Base-by-base conservation (phyloP, 306 rosid genomes). In the Abrus precatorius region DNA sequence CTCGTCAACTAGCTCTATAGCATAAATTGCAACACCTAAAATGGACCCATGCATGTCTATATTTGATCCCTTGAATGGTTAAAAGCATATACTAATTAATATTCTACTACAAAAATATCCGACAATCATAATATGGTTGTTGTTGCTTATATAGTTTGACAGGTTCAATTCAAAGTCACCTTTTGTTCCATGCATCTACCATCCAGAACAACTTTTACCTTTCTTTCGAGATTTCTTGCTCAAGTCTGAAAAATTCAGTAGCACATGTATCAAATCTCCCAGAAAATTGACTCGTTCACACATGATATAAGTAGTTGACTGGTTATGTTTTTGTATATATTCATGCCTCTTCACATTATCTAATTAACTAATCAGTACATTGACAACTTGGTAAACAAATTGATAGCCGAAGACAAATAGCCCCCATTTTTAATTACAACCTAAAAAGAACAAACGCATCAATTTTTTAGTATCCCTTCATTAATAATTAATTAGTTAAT, bases 241-340 rank as follows among this genome's bases (percentile, higher is more conserved):
- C 49, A 48, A 10, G 40, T 82, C 64, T 79, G 69, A 79, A 84
- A 20, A 67, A 68, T 60, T 79, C 87, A 59, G 30, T 49, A 56
- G 10, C 7, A 47, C 62, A 30, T 44, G 44, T 2, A 7, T 5
- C 12, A 40, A 69, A 71, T 36, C 50, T 29, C 45, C 61, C 59
- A 7, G n/a, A 9, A 61, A 60, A 69, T 69, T 44, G 75, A 61
- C 70, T 49, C 84, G 53, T 84, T 84, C 79, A 38, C 87, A 59
- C 73, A 47, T 1, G 4, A 38, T 4, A 48, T 13, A 44, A 56
- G 47, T 13, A 36, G 57, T 76, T 76, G 81, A 75, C 75, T 28
- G 0, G 0, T 30, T 47, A 30, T 20, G 29, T 6, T 2, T 2
- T 40, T 20, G 20, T 20, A 8, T 49, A 30, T 0, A 30, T 0